phyloP scores from a whole-genome alignment of 805 yeast genomes.

The Ogataea polymorpha region DNA sequence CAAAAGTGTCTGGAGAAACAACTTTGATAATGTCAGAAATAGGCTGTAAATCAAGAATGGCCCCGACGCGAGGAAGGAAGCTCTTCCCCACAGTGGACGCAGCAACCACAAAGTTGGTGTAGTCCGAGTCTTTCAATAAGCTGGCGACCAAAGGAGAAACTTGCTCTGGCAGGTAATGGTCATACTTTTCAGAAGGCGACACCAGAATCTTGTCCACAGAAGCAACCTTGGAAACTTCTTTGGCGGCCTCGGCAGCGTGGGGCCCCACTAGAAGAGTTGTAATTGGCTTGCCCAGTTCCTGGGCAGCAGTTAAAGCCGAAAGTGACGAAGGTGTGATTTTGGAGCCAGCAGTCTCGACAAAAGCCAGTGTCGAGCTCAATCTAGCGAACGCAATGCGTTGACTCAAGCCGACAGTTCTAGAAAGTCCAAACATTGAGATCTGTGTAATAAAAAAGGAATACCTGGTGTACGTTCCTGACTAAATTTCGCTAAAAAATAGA shows the following conservation, averaged over 20 bases:
- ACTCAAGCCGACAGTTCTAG: slow-evolving; percentile 4
- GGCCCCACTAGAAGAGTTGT: slow-evolving; percentile 77
- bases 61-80: slow-evolving; percentile 82
- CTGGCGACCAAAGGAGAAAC: slow-evolving; percentile 63
- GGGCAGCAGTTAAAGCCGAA: slow-evolving; percentile 75
- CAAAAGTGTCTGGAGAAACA: slow-evolving; percentile 65
- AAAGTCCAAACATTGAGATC: slow-evolving; percentile 5
- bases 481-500: background rate
- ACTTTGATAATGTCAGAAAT: slow-evolving; percentile 77
- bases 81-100: slow-evolving; percentile 89
- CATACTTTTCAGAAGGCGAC: slow-evolving; percentile 56
- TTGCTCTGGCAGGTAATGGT: slow-evolving; percentile 76
- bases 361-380: slow-evolving; percentile 69
- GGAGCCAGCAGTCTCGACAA: slow-evolving; percentile 61
- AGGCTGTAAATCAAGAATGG: slow-evolving; percentile 82
- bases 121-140: slow-evolving; percentile 42
- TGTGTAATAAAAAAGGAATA: too few species aligned
- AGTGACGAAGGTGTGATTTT: slow-evolving; percentile 64
- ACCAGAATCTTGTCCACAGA: slow-evolving; percentile 55
- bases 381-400: slow-evolving; percentile 29
- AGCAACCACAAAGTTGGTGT: slow-evolving; percentile 73
- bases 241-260: slow-evolving; percentile 47
- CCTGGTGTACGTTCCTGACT: too few species aligned
- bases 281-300: slow-evolving; percentile 68
- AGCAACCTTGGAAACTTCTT: slow-evolving; percentile 48